Evolutionary conservation across 768 basidiomycete species (phyloP).

Genomic region (Hericium erinaceus): DNA sequence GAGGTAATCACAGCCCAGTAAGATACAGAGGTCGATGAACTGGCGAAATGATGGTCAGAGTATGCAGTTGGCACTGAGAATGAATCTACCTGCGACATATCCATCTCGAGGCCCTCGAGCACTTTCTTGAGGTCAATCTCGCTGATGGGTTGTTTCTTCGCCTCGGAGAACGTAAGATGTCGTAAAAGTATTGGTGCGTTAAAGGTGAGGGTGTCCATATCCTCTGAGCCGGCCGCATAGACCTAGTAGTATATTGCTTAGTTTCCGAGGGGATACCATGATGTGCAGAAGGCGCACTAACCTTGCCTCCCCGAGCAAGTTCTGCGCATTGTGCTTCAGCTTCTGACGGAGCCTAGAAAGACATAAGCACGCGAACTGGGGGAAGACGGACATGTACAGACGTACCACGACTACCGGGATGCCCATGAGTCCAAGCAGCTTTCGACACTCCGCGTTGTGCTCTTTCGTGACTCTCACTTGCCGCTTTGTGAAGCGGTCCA

Average conservation of each 20-base stretch:
- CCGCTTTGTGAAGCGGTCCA: slow-evolving; percentile 82
- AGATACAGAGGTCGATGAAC: slow-evolving; percentile 95
- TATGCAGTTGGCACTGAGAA: not conserved
- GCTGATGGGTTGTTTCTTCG: slow-evolving; percentile 92
- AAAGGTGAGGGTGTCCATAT: slow-evolving; percentile 99
- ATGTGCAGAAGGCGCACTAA: slow-evolving; percentile 16
- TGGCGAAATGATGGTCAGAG: slow-evolving; percentile 20
- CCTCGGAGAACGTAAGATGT: slow-evolving; percentile 96
- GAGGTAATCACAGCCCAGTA: slow-evolving; percentile 96
- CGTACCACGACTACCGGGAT: slow-evolving; percentile 89
- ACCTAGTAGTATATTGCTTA: slow-evolving; percentile 41
- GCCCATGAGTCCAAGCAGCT: slow-evolving; percentile 86
- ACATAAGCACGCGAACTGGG: not conserved
- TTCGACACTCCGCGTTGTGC: slow-evolving; percentile 93
- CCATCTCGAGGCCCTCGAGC: slow-evolving; percentile 84
- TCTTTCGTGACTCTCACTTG: slow-evolving; percentile 92
- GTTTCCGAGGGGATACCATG: not conserved
- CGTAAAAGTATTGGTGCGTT: slow-evolving; percentile 84
- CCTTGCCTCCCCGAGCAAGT: slow-evolving; percentile 92
- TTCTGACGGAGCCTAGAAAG: slow-evolving; percentile 83
- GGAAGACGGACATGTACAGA: slow-evolving; percentile 4
- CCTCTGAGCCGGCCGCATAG: slow-evolving; percentile 95
- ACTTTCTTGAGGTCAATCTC: slow-evolving; percentile 81
- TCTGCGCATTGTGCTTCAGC: slow-evolving; percentile 99
- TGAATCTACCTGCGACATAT: slow-evolving; percentile 69